A percentile compares a stretch with the other conserved stretches of the same genome.
phyloP scores from a whole-genome alignment of 805 yeast genomes.

The Brettanomyces sp. region DNA sequence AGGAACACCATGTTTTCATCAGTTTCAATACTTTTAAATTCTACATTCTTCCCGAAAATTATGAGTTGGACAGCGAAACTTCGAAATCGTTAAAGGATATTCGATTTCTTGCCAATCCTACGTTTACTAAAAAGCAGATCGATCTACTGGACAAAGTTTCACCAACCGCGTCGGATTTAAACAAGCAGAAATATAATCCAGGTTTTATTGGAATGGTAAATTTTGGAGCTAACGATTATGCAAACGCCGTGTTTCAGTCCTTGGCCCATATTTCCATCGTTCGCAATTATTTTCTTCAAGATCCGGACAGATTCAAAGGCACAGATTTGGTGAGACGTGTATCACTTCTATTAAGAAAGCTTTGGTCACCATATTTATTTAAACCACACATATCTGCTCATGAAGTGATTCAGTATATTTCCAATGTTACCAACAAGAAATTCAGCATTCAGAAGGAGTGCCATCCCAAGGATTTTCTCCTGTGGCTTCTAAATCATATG shows the following conservation, averaged over 20 bases:
- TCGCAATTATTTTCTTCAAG: slow-evolving; percentile 34
- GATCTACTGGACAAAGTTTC: slow-evolving; percentile 17
- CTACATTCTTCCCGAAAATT: slow-evolving; percentile 57
- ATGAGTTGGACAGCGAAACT: slow-evolving; percentile 26
- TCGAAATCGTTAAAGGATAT: slow-evolving; percentile 41
- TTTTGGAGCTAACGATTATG: slow-evolving; percentile 39
- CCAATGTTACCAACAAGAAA: slow-evolving; percentile 32
- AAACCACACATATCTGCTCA: slow-evolving; percentile 59
- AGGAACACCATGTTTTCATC: slow-evolving; percentile 54
- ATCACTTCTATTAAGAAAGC: slow-evolving; percentile 39
- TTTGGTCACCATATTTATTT: slow-evolving; percentile 57
- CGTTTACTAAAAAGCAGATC: slow-evolving; percentile 29
- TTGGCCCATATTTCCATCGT: slow-evolving; percentile 45
- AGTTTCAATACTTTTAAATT: slow-evolving; percentile 40
- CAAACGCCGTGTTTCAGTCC: slow-evolving; percentile 48
- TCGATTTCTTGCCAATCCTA: slow-evolving; percentile 42
- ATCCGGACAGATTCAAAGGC: slow-evolving; percentile 1
- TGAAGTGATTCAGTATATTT: slow-evolving; percentile 46
- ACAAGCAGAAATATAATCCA: slow-evolving; percentile 38
- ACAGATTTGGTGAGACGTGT: slow-evolving; percentile 30
- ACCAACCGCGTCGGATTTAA: slow-evolving; percentile 30
- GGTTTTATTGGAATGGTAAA: slow-evolving; percentile 64
- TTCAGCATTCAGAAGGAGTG: slow-evolving; percentile 30
- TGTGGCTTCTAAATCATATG: slow-evolving; percentile 50
- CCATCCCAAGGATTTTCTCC: slow-evolving; percentile 48